Evolutionary conservation across 371 early-diverging fungal species (phyloP), one percentile per base, ranked within the genome.

Genomic region (Apophysomyces trapeziformis): DNA sequence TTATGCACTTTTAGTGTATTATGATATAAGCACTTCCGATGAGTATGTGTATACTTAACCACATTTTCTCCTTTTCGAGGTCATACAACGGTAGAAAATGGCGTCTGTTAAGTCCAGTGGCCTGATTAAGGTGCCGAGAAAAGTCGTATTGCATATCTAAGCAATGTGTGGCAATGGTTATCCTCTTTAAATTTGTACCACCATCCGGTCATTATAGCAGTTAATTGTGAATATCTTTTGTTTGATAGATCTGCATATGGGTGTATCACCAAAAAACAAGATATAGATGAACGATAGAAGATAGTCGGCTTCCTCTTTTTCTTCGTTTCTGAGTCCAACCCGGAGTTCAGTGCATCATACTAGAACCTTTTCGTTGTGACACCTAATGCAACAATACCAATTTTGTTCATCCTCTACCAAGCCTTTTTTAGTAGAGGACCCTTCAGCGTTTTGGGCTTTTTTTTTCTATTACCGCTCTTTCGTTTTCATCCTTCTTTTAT

Each of bases 161-260:
- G 18, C 8, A 50, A 50, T 50, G 54, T 50, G 54, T 21, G 21
- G 75, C 77, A 12, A 76, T 85, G 5, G 79, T 80, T 38, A 66
- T 65, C 21, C 68, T 84, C n/a, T 21, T 21, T n/a, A 50, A 9
- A 7, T 21, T 50, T 50, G 54, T 50, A 21, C 21, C 5, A 50
- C 54, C 21, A 50, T 50, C 16, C 32, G 32, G 32, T 26, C 32
- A 26, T 26, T 26, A 26, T 26, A 26, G 32, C 32, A 26, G 32
- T 26, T 26, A 26, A 26, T 26, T 26, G 32, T 26, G 32, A 26
- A 26, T 26, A 26, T 26, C 32, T 26, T 26, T 26, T 26, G 32
- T 26, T 26, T 26, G 32, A 26, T 26, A 3, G 32, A 26, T 26
- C 32, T 41, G 41, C 41, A 41, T 41, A 41, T 41, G 13, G 32